A percentile compares a stretch with the other conserved stretches of the same genome.
Conservation (phyloP, 1,284 basidiomycete genomes). For the Boletus coffeatus region DNA sequence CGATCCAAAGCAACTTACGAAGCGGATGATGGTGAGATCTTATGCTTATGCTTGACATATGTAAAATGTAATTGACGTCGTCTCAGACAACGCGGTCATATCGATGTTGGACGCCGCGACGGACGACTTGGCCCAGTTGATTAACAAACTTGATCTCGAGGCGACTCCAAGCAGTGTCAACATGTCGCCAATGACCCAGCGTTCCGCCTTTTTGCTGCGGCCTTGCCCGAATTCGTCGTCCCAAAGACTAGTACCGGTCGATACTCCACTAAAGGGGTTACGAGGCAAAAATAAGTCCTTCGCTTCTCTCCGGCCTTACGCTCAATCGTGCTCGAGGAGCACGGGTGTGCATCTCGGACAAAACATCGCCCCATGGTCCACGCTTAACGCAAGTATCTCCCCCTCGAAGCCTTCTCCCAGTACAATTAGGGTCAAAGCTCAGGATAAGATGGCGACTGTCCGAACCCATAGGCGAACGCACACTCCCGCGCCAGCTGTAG, state of each 20-base stretch:
- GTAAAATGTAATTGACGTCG: conserved; percentile 6
- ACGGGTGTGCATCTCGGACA: conserved; percentile 39
- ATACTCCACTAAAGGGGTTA: conserved; percentile 38
- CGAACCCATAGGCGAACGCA: conserved; percentile 47
- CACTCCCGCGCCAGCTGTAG: conserved; percentile 46
- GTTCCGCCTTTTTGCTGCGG: conserved; percentile 19
- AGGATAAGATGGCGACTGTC: conserved; percentile 19
- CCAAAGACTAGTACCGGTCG: conserved; percentile 18
- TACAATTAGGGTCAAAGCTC: conserved; percentile 6
- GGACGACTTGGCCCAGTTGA: conserved; percentile 68
- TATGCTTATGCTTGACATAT: conserved; percentile 3
- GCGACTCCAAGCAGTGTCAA: conserved; percentile 60
- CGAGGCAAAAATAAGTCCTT: conserved; percentile 42
- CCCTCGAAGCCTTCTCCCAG: conserved; percentile 35
- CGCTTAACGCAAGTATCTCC: conserved; percentile 43
- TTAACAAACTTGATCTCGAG: conserved; percentile 68
- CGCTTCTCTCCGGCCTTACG: conserved; percentile 57
- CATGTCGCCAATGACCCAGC: conserved; percentile 35
- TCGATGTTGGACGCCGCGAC: conserved; percentile 71
- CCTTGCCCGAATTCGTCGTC: background rate
- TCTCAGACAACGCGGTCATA: conserved; percentile 44
- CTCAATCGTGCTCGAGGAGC: conserved; percentile 37
- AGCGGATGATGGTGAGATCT: conserved; percentile 38
- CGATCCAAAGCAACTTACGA: conserved; percentile 50
- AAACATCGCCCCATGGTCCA: conserved; percentile 61